These are phyloP conservation scores for Geranium incanum DNA, from an alignment of 441 rosid genomes.

Conservation along the genomic window DNA sequence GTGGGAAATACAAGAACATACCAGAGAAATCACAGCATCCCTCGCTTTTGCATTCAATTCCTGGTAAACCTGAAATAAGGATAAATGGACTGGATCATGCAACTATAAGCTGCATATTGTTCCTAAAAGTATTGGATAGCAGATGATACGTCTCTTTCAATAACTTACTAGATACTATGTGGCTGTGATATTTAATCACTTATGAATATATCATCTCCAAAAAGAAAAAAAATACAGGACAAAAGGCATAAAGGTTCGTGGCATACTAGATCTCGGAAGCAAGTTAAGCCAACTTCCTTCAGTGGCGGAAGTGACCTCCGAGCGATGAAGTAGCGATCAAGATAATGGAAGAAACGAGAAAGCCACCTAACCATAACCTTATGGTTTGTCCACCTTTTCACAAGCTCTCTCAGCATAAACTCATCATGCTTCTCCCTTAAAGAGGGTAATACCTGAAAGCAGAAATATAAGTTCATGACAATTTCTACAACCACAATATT, in stretches of 20 bases:
- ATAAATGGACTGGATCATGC: neutral
- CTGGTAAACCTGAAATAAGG: conserved; percentile 51
- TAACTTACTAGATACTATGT: neutral
- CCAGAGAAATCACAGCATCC: conserved; percentile 68
- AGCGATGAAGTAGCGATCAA: conserved; percentile 79
- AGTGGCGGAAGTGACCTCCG: conserved; percentile 70
- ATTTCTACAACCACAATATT: neutral
- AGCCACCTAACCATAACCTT: conserved; percentile 90
- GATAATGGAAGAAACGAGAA: conserved; percentile 74
- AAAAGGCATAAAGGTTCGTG: neutral
- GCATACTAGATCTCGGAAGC: conserved; percentile 76
- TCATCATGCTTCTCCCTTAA: conserved; percentile 85
- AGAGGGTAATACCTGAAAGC: conserved; percentile 56
- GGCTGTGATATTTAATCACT: neutral
- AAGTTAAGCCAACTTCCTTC: conserved; percentile 76
- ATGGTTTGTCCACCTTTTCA: conserved; percentile 79
- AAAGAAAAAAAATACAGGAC: neutral
- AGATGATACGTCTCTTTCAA: neutral
- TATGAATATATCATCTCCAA: neutral
- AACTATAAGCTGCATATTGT: neutral
- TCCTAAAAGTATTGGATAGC: neutral
- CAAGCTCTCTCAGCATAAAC: conserved; percentile 80
- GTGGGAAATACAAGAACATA: conserved; percentile 28
- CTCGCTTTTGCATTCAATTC: conserved; percentile 55
- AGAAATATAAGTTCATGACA: neutral